Evolutionary conservation across 345 rosid genomes (phyloP), one percentile per base, ranked within the genome.

Genomic region (Viola odorata): DNA sequence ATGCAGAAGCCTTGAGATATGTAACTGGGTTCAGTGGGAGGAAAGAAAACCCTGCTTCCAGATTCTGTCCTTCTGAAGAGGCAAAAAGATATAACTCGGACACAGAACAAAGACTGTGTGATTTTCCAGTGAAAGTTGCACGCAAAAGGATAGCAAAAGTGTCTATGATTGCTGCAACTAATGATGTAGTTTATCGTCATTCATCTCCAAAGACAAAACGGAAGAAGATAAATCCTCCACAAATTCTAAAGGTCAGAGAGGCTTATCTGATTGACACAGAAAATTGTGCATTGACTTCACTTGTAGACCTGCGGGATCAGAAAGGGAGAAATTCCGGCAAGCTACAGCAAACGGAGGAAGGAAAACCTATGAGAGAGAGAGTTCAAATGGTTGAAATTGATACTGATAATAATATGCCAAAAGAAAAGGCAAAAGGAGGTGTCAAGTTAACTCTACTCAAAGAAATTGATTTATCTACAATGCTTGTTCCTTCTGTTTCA

Each of bases 201-300:
- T 68, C 69, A 54, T 11, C 69, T 57, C 61, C 32, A 15, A 66
- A 53, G 74, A 74, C 63, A 53, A 70, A 70, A 53, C 68, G 55
- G 37, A 71, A 70, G 70, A 64, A 17, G 67, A 71, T 70, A 73
- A 63, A 41, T 53, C 44, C 50, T 55, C 54, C n/a, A 37, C 50
- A 50, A 50, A 58, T 41, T 48, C 58, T 57, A 12, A 58, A 40
- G 58, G 63, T 5, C 3, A 57, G 65, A 77, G 69, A 61, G 69
- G 56, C 75, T 50, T 67, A 58, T 2, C 40, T 69, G 53, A 62
- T 16, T 52, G 73, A 55, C 38, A 64, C 62, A 36, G 77, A 77
- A 54, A 76, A 62, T 60, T 80, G 75, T 61, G 75, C 78, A 41
- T 60, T 78, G 55, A 70, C 79, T 64, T 63, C 75, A 38, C 61